Base-by-base conservation (phyloP, 2,329 filamentous ascomycete species). In the Fusarium sp. region DNA sequence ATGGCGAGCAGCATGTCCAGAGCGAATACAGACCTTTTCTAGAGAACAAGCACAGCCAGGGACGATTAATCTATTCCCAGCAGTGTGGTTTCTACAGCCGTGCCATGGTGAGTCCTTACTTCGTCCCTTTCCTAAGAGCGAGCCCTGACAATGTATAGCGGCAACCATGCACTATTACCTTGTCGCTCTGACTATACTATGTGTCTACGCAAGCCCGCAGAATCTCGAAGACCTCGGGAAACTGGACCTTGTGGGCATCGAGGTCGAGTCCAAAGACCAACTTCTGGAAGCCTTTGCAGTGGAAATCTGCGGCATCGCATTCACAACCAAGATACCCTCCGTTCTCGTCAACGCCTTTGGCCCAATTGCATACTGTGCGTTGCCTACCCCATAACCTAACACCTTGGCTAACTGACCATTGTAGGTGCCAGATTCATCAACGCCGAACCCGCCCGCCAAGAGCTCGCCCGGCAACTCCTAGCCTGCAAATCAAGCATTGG, bases 321-420 rank as follows among this genome's bases (percentile, higher is more conserved):
- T 87, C 56, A 85, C 85, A 0, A 79, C 83, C n/a, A 82, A 83
- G 7, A 83, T 79, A 6, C 78, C 83, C 0, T 75, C 85, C 0
- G 85, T 87, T 3, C 77, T 86, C 6, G 84, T 88, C 5, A 87
- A 88, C 67, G 80, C 84, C 4, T 87, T 87, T 71, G 86, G 86
- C 0, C 85, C 86, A 16, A 85, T 87, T 31, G 79, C 83, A 2
- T 87, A 83, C 61, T 86, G 86, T 86, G 73, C 77, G 83, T 79
- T 4, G 5, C 24, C 29, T 6, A 14, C 20, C 22, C 16, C 4
- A 11, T 31, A 11, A 8, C 35, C 10, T 1, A n/a, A 24, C n/a
- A 0, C 2, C 11, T 6, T 45, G 16, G 5, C 54, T 75, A 4
- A 75, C 58, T 24, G 18, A 14, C 7, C 1, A 18, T 9, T 16